Base-by-base conservation (phyloP, 2,329 filamentous ascomycete genomes). In the Calcarisporium arbuscula region DNA sequence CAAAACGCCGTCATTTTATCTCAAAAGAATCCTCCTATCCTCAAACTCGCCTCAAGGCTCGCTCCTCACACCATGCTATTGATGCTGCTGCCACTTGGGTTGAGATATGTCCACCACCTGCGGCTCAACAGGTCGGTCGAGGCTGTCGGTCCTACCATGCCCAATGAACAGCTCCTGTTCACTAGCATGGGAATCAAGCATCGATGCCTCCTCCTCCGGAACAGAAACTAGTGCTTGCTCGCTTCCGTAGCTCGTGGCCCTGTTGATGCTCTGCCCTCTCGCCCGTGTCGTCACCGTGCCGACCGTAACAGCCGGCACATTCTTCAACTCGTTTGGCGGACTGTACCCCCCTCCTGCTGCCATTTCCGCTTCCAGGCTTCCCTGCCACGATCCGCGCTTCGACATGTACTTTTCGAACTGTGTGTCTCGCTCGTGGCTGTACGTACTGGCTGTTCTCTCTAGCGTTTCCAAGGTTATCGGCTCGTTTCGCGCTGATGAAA, bases 361-460 rank as follows among this genome's bases (percentile, higher is more conserved):
- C 10, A 48, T 47, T 22, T 54, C 48, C 6, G 53, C 42, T 27
- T 57, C 54, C 4, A 49, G 46, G 9, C 45, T 41, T 12, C 45
- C 39, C 28, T 28, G 40, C 15, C 42, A 38, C 2, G 54, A 56
- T 35, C 44, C 43, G 9, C 57, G 56, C 8, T 54, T 57, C 17
- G 57, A 56, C 14, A 66, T 45, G 45, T 65, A 70, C 5, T 62
- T 59, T 31, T 70, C 67, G 38, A 69, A 71, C 35, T 64, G 57
- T 5, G 67, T 70, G 34, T 68, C 62, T 6, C 67, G 58, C 51
- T 61, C 54, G 49, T 70, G 66, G 34, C 54, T 59, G 48, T 70
- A 70, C 26, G 56, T 43, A 6, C 50, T 42, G 5, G 18, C 14
- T 6, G 47, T 49, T 20, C 45, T 50, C 8, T 51, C 46, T 2